Evolutionary conservation across 1,284 basidiomycete species (phyloP), one percentile per base, ranked within the genome.

Genomic region (Sparassis latifolia): DNA sequence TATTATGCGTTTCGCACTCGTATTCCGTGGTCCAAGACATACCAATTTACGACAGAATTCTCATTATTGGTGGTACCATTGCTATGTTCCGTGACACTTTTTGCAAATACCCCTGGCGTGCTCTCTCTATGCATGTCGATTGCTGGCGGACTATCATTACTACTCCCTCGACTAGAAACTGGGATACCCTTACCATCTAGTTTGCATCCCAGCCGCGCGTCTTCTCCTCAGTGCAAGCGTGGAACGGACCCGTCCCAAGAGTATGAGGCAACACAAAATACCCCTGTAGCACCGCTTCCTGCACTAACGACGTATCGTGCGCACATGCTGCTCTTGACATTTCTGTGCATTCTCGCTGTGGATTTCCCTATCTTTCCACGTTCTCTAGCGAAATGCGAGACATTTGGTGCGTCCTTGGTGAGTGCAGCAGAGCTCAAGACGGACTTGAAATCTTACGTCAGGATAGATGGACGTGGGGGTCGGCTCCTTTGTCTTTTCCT

Each of bases 391-490:
- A 99, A 99, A 66, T 96, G 92, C 62, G 95, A 99, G 69, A 88
- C 89, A 0, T 97, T 84, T 70, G 97, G 97, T 0, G 92, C 92
- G 0, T 96, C 93, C 28, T 62, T 97, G 67, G 92, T 94, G 58
- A 59, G 84, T 75, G 3, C 29, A 42, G 27, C n/a, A 20, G 20
- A 20, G 12, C 38, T 49, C 10, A 27, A 30, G 9, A 10, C 27
- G 5, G 32, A 28, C 29, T 44, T 20, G 5, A 30, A 2, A 4
- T 38, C 20, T 50, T 33, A 59, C 51, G 40, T 59, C 41, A 42
- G 7, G 33, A 33, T 33, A 96, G 92, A 99, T 99, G 96, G 97
- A 99, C 63, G 72, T 97, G 28, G 97, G 97, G 9, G 95, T 98
- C 0, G 96, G 96, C 9, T 93, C 94, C 0, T 97, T 97, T 59